Evolutionary conservation across 2,329 filamentous ascomycete genomes (phyloP).

Genomic region (Blastomyces parvus): DNA sequence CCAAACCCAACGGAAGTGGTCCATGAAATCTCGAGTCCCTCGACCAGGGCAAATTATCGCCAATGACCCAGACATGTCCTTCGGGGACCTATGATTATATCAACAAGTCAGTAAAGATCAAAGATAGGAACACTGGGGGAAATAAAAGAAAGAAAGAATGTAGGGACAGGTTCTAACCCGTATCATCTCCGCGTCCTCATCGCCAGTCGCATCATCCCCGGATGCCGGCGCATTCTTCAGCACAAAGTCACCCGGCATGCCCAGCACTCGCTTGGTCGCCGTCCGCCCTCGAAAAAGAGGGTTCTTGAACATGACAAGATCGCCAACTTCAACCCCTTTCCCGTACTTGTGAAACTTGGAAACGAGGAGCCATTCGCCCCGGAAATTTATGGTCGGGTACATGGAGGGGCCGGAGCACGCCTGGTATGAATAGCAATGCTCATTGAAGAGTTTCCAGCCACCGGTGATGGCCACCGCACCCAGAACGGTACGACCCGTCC

Average conservation of each 20-base stretch:
- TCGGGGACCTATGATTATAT: constrained; percentile 57
- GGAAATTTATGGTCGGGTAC: constrained; percentile 68
- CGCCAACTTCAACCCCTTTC: constrained; percentile 61
- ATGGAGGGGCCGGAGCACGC: constrained; percentile 67
- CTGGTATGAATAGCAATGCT: constrained; percentile 54
- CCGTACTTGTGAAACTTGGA: constrained; percentile 61
- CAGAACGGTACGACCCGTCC: constrained; percentile 22
- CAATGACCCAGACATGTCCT: constrained; percentile 84
- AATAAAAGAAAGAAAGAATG: background rate
- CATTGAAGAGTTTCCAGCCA: constrained; percentile 31
- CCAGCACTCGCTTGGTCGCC: constrained; percentile 71
- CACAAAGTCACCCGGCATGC: constrained; percentile 55
- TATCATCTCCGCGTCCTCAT: constrained; percentile 32
- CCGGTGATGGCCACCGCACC: constrained; percentile 28
- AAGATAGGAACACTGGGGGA: background rate
- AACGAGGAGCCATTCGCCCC: constrained; percentile 60
- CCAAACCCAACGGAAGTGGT: constrained; percentile 71
- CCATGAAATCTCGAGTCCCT: constrained; percentile 77
- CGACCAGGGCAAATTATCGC: constrained; percentile 77
- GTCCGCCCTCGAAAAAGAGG: constrained; percentile 54
- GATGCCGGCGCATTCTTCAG: constrained; percentile 34
- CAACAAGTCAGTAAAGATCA: constrained; percentile 6
- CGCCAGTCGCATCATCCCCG: constrained; percentile 22
- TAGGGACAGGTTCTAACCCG: constrained; percentile 38
- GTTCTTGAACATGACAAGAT: constrained; percentile 69